Conservation (phyloP, 768 basidiomycete genomes). For the Phlebiopsis flavidoalba region DNA sequence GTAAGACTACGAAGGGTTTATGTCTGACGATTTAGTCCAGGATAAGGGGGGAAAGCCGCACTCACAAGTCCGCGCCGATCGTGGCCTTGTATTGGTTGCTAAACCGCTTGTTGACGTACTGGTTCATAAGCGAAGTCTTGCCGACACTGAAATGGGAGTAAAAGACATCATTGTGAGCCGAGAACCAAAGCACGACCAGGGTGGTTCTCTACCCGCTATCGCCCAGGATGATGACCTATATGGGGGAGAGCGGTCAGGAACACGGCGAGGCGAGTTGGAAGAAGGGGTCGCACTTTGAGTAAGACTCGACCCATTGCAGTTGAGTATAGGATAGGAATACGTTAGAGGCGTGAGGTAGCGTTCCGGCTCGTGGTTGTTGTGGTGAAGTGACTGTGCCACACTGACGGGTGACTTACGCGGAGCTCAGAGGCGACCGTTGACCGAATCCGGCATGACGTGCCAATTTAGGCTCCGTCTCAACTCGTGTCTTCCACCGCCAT, state of each 20-base stretch:
- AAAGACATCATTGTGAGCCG: background rate
- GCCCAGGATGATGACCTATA: slow-evolving; percentile 95
- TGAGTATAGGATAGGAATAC: slow-evolving; percentile 14
- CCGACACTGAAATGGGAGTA: slow-evolving; percentile 61
- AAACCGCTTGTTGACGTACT: slow-evolving; percentile 99
- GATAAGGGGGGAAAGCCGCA: slow-evolving; percentile 21
- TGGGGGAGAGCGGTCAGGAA: background rate
- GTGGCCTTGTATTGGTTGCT: slow-evolving; percentile 99
- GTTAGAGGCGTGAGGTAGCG: slow-evolving; percentile 9
- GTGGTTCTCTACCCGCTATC: slow-evolving; percentile 79
- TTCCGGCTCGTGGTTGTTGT: slow-evolving; percentile 9
- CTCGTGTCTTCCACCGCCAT: slow-evolving; percentile 9
- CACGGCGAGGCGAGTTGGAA: background rate
- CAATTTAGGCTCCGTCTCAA: slow-evolving; percentile 23
- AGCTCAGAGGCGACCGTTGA: slow-evolving; percentile 5
- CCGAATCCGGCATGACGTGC: slow-evolving; percentile 3
- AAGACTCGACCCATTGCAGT: slow-evolving; percentile 66
- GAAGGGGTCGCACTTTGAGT: slow-evolving; percentile 55
- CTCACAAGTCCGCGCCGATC: slow-evolving; percentile 91
- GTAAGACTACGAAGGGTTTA: slow-evolving; percentile 59
- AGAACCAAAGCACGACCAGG: background rate
- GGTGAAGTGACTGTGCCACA: slow-evolving; percentile 5
- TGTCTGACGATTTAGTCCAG: background rate
- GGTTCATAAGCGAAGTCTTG: slow-evolving; percentile 99
- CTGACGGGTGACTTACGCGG: slow-evolving; percentile 9